Evolutionary conservation across 495 filamentous ascomycete genomes (phyloP).

Genomic region (Penicillium fimorum): DNA sequence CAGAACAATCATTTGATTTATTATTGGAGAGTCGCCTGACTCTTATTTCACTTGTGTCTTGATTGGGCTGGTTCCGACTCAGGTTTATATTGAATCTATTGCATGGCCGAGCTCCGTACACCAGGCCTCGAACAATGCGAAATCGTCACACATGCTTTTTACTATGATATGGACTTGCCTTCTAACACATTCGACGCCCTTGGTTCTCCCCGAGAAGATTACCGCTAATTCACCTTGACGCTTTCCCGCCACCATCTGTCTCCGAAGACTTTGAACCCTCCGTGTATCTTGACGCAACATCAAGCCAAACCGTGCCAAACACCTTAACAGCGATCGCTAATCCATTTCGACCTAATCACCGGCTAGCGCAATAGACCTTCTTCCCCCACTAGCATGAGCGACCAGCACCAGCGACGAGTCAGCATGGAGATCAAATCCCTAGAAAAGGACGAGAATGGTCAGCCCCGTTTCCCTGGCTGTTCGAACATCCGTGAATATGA

Average conservation of each 20-base stretch:
- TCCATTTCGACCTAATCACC: background rate
- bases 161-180: conserved; percentile 2
- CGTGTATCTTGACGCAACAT: background rate
- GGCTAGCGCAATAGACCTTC: background rate
- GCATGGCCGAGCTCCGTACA: background rate
- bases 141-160: conserved; percentile 12
- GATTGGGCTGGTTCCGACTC: conserved; percentile 9
- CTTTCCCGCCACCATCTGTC: background rate
- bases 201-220: background rate
- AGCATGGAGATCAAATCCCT: conserved; percentile 39
- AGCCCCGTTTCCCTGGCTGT: conserved; percentile 70
- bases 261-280: background rate
- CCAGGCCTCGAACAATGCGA: conserved; percentile 6
- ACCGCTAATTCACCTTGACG: background rate
- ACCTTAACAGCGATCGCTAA: too few species aligned
- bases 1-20: conserved; percentile 1
- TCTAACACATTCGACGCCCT: background rate
- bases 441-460: conserved; percentile 38
- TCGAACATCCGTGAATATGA: conserved; percentile 87
- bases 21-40: background rate
- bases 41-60: background rate
- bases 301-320: background rate
- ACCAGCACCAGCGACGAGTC: background rate
- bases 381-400: background rate
- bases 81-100: conserved; percentile 3